phyloP scores from a whole-genome alignment of 2,329 filamentous ascomycete genomes.

The Pestalotiopsis sp. region DNA sequence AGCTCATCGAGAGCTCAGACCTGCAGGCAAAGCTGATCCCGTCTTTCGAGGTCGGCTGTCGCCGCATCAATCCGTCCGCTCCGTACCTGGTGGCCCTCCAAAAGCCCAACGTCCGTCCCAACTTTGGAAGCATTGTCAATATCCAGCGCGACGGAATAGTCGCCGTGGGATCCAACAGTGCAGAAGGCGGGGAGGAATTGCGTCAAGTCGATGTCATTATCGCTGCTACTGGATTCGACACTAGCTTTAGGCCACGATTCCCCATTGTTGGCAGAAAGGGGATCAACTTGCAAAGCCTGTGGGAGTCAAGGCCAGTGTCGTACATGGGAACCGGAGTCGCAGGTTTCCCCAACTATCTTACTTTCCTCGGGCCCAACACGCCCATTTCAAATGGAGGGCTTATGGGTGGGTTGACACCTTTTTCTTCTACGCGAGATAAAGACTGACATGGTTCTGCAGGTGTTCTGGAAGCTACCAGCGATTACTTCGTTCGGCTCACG shows the following conservation, averaged over 20 bases:
- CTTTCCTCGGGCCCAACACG: slow-evolving; percentile 3
- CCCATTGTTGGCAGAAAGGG: neutral
- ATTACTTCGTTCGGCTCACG: neutral
- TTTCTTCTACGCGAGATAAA: neutral
- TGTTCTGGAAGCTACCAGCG: neutral
- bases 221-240: slow-evolving; percentile 1
- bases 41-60: neutral
- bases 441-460: neutral
- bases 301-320: neutral
- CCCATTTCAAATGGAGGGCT: slow-evolving; percentile 2
- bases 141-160: neutral
- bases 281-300: neutral
- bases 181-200: neutral
- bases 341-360: slow-evolving; percentile 5
- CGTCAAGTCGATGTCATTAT: neutral
- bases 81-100: neutral
- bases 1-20: neutral
- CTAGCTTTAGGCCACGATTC: neutral
- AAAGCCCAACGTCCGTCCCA: neutral
- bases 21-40: neutral
- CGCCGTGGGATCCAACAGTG: neutral
- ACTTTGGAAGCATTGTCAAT: neutral
- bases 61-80: neutral
- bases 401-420: neutral
- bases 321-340: neutral